Evolutionary conservation across 106 monocot species (phyloP), one percentile per base, ranked within the genome.

Genomic region (Allium fistulosum): DNA sequence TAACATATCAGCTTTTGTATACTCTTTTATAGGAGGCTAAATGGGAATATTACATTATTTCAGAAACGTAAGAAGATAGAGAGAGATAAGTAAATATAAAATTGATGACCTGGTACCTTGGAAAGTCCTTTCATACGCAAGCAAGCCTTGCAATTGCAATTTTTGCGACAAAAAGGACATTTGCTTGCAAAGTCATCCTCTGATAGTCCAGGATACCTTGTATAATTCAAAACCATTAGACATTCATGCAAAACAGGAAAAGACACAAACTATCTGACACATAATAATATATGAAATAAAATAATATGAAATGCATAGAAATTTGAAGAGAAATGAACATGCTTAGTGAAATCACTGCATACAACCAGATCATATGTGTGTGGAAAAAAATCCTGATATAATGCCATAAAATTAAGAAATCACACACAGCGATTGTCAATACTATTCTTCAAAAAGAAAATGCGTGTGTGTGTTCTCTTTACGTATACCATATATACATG

Each of bases 81-180:
- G 5, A 37, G 37, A 37, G 37, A 37, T 37, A 5, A 37, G 37
- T 37, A 37, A 37, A 37, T 4, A 5, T 37, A 37, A 37, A 37
- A 37, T 37, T 37, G 5, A 37, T 37, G 37, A 37, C 37, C 37
- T 5, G 37, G 37, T 12, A 88, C 88, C 79, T 79, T 62, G 8
- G 46, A 8, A 75, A 80, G 26, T 69, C 85, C 69, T 72, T 28
- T 79, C 89, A 89, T 82, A 18, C 88, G 85, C 28, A 89, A 74
- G 69, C 89, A 89, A 28, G 72, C 68, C 67, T 89, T 88, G 78
- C 88, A 88, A 76, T 88, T 88, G 76, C 88, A 88, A 51, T 84
- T 84, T 8, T 71, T 71, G 28, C 71, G 70, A 50, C 88, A 88
- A 62, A 81, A 48, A 17, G 88, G 84, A 37, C 88, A 88, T 49